Evolutionary conservation across 345 rosid genomes (phyloP).

Genomic region (Turnera subulata): DNA sequence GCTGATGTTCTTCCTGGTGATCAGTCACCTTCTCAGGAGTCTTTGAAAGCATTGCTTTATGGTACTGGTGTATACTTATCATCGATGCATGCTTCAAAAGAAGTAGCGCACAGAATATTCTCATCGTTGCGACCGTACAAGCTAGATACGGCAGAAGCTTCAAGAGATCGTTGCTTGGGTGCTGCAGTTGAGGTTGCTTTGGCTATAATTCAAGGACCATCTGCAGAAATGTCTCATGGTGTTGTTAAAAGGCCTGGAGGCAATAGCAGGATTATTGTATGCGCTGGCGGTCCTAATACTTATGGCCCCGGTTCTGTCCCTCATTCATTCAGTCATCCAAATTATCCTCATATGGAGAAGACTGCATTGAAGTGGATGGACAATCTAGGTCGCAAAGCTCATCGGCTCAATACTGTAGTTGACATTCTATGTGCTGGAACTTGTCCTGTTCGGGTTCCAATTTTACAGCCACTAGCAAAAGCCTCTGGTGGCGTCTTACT

Average conservation of each 20-base stretch:
- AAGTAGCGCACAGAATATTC: conserved; percentile 84
- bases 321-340: conserved; percentile 76
- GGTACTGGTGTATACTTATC: conserved; percentile 94
- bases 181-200: conserved; percentile 90
- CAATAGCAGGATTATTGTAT: conserved; percentile 78
- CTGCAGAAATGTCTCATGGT: conserved; percentile 85
- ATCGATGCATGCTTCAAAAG: conserved; percentile 91
- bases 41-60: conserved; percentile 78
- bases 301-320: conserved; percentile 94
- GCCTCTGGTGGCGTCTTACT: conserved; percentile 94
- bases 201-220: conserved; percentile 84
- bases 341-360: conserved; percentile 85
- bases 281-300: conserved; percentile 94
- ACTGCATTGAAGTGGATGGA: conserved; percentile 87
- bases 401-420: conserved; percentile 63
- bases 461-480: conserved; percentile 89
- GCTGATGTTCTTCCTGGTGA: conserved; percentile 97
- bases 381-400: conserved; percentile 73
- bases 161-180: conserved; percentile 90
- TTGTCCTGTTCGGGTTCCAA: conserved; percentile 85
- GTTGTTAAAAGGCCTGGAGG: conserved; percentile 86
- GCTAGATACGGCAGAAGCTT: conserved; percentile 66
- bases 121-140: conserved; percentile 88
- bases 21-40: conserved; percentile 64
- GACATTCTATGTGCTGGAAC: conserved; percentile 98